phyloP scores from a whole-genome alignment of 2,329 filamentous ascomycete genomes.

The Monilinia polystroma region DNA sequence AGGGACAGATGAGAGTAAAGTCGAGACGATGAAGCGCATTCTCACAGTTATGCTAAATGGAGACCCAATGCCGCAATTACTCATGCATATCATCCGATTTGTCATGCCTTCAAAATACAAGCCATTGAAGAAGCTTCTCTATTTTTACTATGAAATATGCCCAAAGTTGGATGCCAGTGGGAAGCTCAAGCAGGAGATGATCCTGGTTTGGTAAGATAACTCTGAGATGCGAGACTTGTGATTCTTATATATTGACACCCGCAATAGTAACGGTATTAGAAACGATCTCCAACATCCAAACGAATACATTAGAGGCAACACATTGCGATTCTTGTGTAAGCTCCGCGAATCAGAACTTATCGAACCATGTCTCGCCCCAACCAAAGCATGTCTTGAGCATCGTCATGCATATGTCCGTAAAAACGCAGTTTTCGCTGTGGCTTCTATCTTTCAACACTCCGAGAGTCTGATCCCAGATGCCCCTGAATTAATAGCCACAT shows the following conservation, averaged over 20 bases:
- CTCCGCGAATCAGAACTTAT: constrained; percentile 93
- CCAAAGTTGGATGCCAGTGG: constrained; percentile 89
- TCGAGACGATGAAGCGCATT: constrained; percentile 95
- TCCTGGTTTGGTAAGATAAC: constrained; percentile 80
- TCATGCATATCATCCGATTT: constrained; percentile 99
- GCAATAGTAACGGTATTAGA: constrained; percentile 87
- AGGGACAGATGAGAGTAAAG: constrained; percentile 86
- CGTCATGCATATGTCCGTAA: constrained; percentile 97
- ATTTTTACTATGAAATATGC: constrained; percentile 99
- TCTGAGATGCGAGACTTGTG: constrained; percentile 9
- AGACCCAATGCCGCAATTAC: constrained; percentile 87
- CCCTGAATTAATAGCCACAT: constrained; percentile 83
- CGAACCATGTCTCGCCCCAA: constrained; percentile 90
- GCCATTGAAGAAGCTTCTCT: constrained; percentile 93
- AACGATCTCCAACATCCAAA: constrained; percentile 97
- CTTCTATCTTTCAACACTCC: constrained; percentile 88
- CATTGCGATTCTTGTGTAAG: constrained; percentile 96
- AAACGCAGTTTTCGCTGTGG: constrained; percentile 92
- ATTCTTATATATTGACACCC: background rate
- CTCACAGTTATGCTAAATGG: constrained; percentile 97
- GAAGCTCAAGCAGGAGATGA: constrained; percentile 99
- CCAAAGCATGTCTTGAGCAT: constrained; percentile 89
- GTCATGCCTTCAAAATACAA: constrained; percentile 99
- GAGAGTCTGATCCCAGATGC: constrained; percentile 93
- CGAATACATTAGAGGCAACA: constrained; percentile 97